Evolutionary conservation across 257 asterid species (phyloP).

Genomic region (Nicotiana tomentosiformis): DNA sequence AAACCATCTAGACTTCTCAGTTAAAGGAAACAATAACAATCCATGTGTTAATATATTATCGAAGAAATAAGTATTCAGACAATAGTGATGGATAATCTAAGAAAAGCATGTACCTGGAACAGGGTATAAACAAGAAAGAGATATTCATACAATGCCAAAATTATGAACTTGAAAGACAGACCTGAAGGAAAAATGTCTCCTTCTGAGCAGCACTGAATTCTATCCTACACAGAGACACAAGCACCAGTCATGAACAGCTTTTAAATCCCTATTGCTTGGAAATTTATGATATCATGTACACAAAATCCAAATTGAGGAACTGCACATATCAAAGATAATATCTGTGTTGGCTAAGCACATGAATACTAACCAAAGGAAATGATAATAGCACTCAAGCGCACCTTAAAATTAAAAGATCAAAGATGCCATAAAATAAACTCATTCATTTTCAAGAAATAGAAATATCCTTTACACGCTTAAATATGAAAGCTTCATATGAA

Average conservation of each 20-base stretch:
- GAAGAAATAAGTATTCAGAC: background rate
- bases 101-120: background rate
- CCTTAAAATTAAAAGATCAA: background rate
- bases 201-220: slow-evolving; percentile 71
- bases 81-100: background rate
- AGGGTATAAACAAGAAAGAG: background rate
- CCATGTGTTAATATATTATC: background rate
- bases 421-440: background rate
- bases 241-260: slow-evolving; percentile 9
- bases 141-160: background rate
- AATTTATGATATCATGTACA: slow-evolving; percentile 3
- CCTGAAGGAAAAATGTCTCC: slow-evolving; percentile 81
- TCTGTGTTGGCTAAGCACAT: background rate
- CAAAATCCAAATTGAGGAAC: background rate
- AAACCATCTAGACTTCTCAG: background rate
- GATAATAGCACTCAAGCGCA: background rate
- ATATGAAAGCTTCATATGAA: background rate
- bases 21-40: background rate
- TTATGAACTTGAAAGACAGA: slow-evolving; percentile 17
- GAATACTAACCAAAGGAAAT: background rate
- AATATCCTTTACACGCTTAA: background rate
- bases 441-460: background rate
- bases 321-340: background rate
- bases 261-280: slow-evolving; percentile 5
- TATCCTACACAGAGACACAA: slow-evolving; percentile 48